A percentile compares a stretch with the other conserved stretches of the same genome.
Evolutionary conservation across 495 filamentous ascomycete species (phyloP).

Genomic region (Xylaria grammica): DNA sequence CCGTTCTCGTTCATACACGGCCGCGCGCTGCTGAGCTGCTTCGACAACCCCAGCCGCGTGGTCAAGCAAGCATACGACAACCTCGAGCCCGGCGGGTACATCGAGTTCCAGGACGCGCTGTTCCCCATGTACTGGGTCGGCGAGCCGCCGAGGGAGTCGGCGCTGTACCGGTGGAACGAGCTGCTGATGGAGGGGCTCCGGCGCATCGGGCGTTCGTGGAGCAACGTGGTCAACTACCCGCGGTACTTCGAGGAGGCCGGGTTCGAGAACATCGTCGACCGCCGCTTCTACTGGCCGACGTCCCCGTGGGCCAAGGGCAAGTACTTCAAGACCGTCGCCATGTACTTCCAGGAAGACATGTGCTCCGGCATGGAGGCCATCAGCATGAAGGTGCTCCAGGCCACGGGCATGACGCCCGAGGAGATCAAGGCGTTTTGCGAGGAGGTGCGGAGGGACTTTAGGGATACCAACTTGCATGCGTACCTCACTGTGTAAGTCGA

Average conservation of each 20-base stretch:
- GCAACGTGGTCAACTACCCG: slow-evolving; percentile 33
- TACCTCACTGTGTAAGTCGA: slow-evolving; percentile 40
- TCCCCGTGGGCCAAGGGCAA: slow-evolving; percentile 39
- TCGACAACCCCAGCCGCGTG: slow-evolving; percentile 54
- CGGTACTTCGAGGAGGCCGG: slow-evolving; percentile 36
- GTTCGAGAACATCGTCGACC: slow-evolving; percentile 35
- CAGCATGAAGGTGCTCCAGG: slow-evolving; percentile 36
- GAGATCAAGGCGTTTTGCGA: slow-evolving; percentile 33
- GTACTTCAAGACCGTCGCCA: slow-evolving; percentile 38
- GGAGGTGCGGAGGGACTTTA: slow-evolving; percentile 36
- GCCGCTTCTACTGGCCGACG: slow-evolving; percentile 39
- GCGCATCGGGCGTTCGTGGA: slow-evolving; percentile 37
- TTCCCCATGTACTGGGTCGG: slow-evolving; percentile 41
- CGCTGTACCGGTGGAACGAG: slow-evolving; percentile 44
- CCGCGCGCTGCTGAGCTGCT: slow-evolving; percentile 55
- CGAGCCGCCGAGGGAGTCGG: slow-evolving; percentile 28
- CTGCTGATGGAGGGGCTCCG: slow-evolving; percentile 39
- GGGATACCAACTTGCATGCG: slow-evolving; percentile 33
- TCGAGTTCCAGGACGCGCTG: slow-evolving; percentile 55
- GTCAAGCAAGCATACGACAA: slow-evolving; percentile 51
- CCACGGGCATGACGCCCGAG: slow-evolving; percentile 31
- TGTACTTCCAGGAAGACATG: slow-evolving; percentile 38
- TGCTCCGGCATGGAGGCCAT: slow-evolving; percentile 32
- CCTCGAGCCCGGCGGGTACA: slow-evolving; percentile 54
- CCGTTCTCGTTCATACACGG: slow-evolving; percentile 61